Evolutionary conservation across 805 yeast species (phyloP).

Genomic region (Yamadazyma tumulicola): DNA sequence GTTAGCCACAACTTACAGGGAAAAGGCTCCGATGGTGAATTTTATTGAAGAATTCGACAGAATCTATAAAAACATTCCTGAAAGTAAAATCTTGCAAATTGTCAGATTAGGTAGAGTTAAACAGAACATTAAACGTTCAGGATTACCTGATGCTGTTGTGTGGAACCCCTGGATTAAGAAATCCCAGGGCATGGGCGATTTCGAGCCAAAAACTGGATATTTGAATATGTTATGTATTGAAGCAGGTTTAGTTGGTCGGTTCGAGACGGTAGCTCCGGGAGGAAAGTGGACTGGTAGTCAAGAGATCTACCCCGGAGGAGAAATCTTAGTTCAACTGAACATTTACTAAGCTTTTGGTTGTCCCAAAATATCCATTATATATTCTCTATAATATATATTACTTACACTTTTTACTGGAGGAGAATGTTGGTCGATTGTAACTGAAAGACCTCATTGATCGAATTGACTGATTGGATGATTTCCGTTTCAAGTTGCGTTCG

Average conservation of each 20-base stretch:
- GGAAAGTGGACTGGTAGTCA: conserved; percentile 74
- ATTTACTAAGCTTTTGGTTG: conserved; percentile 22
- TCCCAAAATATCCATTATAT: neutral
- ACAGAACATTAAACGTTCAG: conserved; percentile 62
- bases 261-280: conserved; percentile 64
- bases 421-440: conserved; percentile 38
- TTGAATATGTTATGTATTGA: conserved; percentile 90
- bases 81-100: conserved; percentile 58
- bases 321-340: conserved; percentile 56
- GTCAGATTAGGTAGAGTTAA: conserved; percentile 68
- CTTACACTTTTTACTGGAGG: conserved; percentile 26
- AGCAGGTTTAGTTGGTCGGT: conserved; percentile 82
- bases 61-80: conserved; percentile 64
- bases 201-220: conserved; percentile 80
- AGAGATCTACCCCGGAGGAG: conserved; percentile 53
- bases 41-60: conserved; percentile 82
- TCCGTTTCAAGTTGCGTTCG: conserved; percentile 2
- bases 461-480: conserved; percentile 5
- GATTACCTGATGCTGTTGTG: conserved; percentile 72
- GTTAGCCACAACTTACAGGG: conserved; percentile 55
- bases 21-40: conserved; percentile 70
- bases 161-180: conserved; percentile 97
- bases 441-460: conserved; percentile 5
- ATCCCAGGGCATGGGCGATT: conserved; percentile 82
- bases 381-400: neutral